Evolutionary conservation across 257 asterid genomes (phyloP).

Genomic region (Salvia miltiorrhiza): DNA sequence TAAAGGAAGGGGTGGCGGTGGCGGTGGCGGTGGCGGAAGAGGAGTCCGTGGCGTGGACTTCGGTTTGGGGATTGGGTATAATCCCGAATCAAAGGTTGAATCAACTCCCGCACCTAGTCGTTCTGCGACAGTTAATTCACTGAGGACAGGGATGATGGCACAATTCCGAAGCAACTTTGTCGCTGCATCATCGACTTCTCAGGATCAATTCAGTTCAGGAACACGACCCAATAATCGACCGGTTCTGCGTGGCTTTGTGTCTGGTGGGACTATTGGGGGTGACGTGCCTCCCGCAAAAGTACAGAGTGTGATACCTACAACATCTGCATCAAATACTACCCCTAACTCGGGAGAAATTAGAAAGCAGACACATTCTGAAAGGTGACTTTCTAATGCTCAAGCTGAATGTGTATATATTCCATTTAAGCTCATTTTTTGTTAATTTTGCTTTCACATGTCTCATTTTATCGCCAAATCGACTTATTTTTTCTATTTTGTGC

Average conservation of each 20-base stretch:
- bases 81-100: slow-evolving; percentile 48
- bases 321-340: slow-evolving; percentile 36
- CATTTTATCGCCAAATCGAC: slow-evolving; percentile 6
- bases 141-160: slow-evolving; percentile 74
- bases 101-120: slow-evolving; percentile 51
- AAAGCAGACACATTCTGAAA: slow-evolving; percentile 40
- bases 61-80: slow-evolving; percentile 94
- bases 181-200: slow-evolving; percentile 83
- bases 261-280: slow-evolving; percentile 98
- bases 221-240: slow-evolving; percentile 43
- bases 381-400: slow-evolving; percentile 35
- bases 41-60: slow-evolving; percentile 97
- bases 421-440: not conserved
- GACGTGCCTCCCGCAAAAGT: slow-evolving; percentile 40
- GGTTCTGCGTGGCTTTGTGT: slow-evolving; percentile 75
- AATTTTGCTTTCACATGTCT: not conserved
- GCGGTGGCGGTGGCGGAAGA: slow-evolving; percentile 37
- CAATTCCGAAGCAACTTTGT: slow-evolving; percentile 81
- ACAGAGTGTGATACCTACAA: slow-evolving; percentile 32
- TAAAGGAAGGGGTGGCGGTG: slow-evolving; percentile 78
- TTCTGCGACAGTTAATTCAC: slow-evolving; percentile 63
- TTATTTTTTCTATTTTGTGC: not conserved
- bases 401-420: not conserved
- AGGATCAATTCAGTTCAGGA: slow-evolving; percentile 50
- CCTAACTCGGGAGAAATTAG: slow-evolving; percentile 38